These are phyloP conservation scores for Vanrija sp. DNA, from an alignment of 1,284 basidiomycete genomes.

Conservation along the genomic window DNA sequence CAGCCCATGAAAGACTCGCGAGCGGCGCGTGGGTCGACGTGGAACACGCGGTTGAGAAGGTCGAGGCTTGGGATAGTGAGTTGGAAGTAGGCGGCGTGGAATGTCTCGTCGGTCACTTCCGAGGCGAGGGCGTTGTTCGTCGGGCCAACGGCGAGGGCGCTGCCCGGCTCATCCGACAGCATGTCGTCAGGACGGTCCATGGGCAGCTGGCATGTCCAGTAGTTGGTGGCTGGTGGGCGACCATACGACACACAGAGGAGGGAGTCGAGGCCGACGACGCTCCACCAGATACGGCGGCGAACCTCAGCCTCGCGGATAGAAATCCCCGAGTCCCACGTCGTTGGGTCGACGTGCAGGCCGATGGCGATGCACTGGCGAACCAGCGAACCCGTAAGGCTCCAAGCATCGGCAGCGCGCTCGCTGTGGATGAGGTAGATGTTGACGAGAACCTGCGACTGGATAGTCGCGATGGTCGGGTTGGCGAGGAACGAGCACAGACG, in stretches of 20 bases:
- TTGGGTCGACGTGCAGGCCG: slow-evolving; percentile 47
- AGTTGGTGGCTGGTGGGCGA: slow-evolving; percentile 43
- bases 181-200: slow-evolving; percentile 42
- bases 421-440: slow-evolving; percentile 46
- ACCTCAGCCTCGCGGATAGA: slow-evolving; percentile 46
- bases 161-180: slow-evolving; percentile 39
- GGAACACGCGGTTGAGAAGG: slow-evolving; percentile 45
- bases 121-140: slow-evolving; percentile 32
- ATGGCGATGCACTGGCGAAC: slow-evolving; percentile 46
- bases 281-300: slow-evolving; percentile 46
- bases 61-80: slow-evolving; percentile 47
- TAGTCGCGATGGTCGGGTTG: slow-evolving; percentile 40
- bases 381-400: slow-evolving; percentile 41
- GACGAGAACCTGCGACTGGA: slow-evolving; percentile 44
- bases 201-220: slow-evolving; percentile 45
- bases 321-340: slow-evolving; percentile 38
- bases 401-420: slow-evolving; percentile 46
- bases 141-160: slow-evolving; percentile 23
- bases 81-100: slow-evolving; percentile 47
- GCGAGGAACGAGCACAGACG: slow-evolving; percentile 49
- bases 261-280: slow-evolving; percentile 45
- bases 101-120: slow-evolving; percentile 41
- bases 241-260: slow-evolving; percentile 46
- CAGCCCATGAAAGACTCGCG: slow-evolving; percentile 38
- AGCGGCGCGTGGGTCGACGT: slow-evolving; percentile 32